These are phyloP conservation scores for Monosporascus sp. DNA, from an alignment of 2,329 filamentous ascomycete genomes.

Conservation along the genomic window DNA sequence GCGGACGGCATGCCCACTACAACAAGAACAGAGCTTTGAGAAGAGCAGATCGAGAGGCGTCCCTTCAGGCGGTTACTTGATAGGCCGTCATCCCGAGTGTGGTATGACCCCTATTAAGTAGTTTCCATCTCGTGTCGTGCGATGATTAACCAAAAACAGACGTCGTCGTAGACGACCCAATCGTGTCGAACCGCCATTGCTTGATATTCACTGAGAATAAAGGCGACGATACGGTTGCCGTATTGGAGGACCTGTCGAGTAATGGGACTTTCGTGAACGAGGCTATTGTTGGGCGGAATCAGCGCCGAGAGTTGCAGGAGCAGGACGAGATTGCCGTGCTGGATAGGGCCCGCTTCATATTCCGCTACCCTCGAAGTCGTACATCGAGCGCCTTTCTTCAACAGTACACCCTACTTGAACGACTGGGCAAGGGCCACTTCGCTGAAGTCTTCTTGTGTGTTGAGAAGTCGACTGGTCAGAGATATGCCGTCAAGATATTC, in stretches of 20 bases:
- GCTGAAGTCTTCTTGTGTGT: slow-evolving; percentile 89
- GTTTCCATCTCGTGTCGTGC: neutral
- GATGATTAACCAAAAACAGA: slow-evolving; percentile 39
- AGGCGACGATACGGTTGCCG: slow-evolving; percentile 56
- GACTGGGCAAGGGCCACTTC: slow-evolving; percentile 91
- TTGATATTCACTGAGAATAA: slow-evolving; percentile 60
- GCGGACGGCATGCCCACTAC: slow-evolving; percentile 38
- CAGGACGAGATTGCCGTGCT: slow-evolving; percentile 87
- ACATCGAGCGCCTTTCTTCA: slow-evolving; percentile 75
- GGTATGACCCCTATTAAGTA: slow-evolving; percentile 49
- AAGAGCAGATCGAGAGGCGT: slow-evolving; percentile 55
- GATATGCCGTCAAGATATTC: slow-evolving; percentile 92
- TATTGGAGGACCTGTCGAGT: slow-evolving; percentile 88
- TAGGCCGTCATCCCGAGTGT: slow-evolving; percentile 91
- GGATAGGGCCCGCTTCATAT: slow-evolving; percentile 81
- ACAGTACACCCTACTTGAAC: slow-evolving; percentile 78
- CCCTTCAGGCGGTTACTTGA: slow-evolving; percentile 77
- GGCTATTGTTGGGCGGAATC: slow-evolving; percentile 83
- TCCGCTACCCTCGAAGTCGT: slow-evolving; percentile 76
- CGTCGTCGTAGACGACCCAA: slow-evolving; percentile 67
- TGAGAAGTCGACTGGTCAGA: slow-evolving; percentile 74
- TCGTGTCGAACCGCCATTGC: slow-evolving; percentile 83
- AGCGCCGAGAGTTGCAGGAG: slow-evolving; percentile 80
- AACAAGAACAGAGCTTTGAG: slow-evolving; percentile 58
- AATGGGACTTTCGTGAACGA: slow-evolving; percentile 98